phyloP scores from a whole-genome alignment of 2,329 filamentous ascomycete genomes.

The Pseudocercospora fijiensis region DNA sequence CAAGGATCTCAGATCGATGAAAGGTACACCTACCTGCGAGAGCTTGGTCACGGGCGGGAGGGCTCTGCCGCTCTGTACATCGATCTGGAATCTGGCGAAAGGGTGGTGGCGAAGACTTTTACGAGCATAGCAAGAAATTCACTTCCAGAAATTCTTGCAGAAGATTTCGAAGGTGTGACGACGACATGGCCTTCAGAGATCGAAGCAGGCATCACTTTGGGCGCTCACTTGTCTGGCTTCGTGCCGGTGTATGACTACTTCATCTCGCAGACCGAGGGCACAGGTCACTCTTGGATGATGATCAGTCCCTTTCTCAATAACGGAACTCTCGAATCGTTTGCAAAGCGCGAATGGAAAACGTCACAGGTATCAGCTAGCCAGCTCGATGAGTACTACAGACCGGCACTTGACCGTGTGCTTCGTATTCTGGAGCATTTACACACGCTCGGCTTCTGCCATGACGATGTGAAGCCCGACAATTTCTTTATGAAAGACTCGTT shows the following conservation, averaged over 20 bases:
- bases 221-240: not conserved
- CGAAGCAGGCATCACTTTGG: constrained; percentile 20
- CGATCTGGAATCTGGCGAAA: constrained; percentile 11
- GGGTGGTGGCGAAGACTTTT: constrained; percentile 23
- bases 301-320: constrained; percentile 19
- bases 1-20: constrained; percentile 17
- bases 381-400: constrained; percentile 35
- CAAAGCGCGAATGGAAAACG: constrained; percentile 2
- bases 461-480: constrained; percentile 42
- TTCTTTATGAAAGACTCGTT: constrained; percentile 33
- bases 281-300: constrained; percentile 21
- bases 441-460: constrained; percentile 38
- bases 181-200: constrained; percentile 26
- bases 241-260: constrained; percentile 26
- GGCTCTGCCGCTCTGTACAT: constrained; percentile 21
- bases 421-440: constrained; percentile 33
- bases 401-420: constrained; percentile 35
- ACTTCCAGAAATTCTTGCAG: not conserved
- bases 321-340: constrained; percentile 21
- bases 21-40: constrained; percentile 15
- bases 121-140: constrained; percentile 14
- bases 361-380: not conserved
- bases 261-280: constrained; percentile 11
- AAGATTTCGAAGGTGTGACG: constrained; percentile 11
- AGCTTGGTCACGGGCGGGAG: constrained; percentile 22